These are phyloP conservation scores for Lecanicillium sp. DNA, from an alignment of 2,329 filamentous ascomycete genomes.

Conservation along the genomic window DNA sequence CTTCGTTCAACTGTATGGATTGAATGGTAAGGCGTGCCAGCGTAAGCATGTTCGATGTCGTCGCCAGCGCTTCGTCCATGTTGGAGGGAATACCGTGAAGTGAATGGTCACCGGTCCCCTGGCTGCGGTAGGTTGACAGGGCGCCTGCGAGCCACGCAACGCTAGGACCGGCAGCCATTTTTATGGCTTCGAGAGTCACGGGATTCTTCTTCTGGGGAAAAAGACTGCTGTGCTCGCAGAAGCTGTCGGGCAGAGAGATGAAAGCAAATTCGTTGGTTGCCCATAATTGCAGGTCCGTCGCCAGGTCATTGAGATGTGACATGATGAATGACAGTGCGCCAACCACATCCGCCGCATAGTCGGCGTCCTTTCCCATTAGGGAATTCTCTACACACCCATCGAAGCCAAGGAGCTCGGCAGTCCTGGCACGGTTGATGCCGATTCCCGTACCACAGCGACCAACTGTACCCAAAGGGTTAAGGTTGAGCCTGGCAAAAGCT, in stretches of 20 bases:
- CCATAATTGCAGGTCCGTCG: constrained; percentile 15
- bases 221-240: constrained; percentile 15
- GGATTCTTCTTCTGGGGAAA: constrained; percentile 16
- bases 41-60: constrained; percentile 10
- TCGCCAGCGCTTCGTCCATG: constrained; percentile 10
- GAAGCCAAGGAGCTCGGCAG: constrained; percentile 9
- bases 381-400: constrained; percentile 11
- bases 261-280: constrained; percentile 14
- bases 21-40: constrained; percentile 8
- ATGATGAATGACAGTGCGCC: constrained; percentile 12
- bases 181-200: constrained; percentile 13
- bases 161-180: constrained; percentile 9
- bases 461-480: constrained; percentile 11
- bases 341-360: constrained; percentile 10
- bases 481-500: constrained; percentile 10
- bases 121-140: constrained; percentile 8
- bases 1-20: constrained; percentile 9
- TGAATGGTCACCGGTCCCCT: constrained; percentile 10
- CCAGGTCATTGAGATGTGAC: constrained; percentile 13
- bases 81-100: constrained; percentile 6
- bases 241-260: constrained; percentile 9
- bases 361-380: constrained; percentile 11
- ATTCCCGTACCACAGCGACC: constrained; percentile 11
- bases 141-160: constrained; percentile 13
- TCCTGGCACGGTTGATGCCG: constrained; percentile 7